These are phyloP conservation scores for Sporothrix globosa DNA, from an alignment of 2,329 filamentous ascomycete species.

Conservation along the genomic window DNA sequence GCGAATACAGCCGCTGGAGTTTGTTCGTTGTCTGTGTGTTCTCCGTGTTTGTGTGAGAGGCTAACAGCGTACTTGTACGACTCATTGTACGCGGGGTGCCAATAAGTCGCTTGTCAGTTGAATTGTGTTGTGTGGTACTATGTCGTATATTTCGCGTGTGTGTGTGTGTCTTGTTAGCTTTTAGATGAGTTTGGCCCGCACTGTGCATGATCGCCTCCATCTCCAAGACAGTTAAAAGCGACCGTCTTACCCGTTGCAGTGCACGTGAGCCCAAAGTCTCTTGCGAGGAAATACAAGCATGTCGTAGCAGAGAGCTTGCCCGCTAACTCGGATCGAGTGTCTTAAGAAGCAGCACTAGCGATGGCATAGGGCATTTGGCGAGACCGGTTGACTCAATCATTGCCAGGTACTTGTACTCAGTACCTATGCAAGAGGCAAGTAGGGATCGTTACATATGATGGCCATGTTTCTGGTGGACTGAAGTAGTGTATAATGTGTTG, in stretches of 20 bases:
- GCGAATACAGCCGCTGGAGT: neutral
- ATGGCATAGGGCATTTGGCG: slow-evolving; percentile 1
- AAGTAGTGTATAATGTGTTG: neutral
- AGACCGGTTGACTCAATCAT: slow-evolving; percentile 1
- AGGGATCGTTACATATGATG: neutral
- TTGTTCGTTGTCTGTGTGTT: slow-evolving; percentile 14
- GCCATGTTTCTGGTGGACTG: neutral
- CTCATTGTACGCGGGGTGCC: neutral
- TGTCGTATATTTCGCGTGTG: too few species aligned
- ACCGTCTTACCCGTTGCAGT: too few species aligned
- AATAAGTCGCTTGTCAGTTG: neutral
- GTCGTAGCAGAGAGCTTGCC: neutral
- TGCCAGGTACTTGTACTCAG: neutral
- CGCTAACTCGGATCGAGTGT: slow-evolving; percentile 4
- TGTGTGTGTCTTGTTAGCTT: too few species aligned
- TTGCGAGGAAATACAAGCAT: slow-evolving; percentile 1
- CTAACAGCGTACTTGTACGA: neutral
- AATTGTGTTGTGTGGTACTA: too few species aligned
- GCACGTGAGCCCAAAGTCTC: too few species aligned
- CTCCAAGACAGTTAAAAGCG: too few species aligned
- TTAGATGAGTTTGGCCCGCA: too few species aligned
- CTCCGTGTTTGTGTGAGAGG: neutral
- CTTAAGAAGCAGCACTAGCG: slow-evolving; percentile 15
- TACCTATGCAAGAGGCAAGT: neutral
- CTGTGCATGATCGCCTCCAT: too few species aligned